Conservation (phyloP, 2,329 filamentous ascomycete species). For the Colletotrichum noveboracense region DNA sequence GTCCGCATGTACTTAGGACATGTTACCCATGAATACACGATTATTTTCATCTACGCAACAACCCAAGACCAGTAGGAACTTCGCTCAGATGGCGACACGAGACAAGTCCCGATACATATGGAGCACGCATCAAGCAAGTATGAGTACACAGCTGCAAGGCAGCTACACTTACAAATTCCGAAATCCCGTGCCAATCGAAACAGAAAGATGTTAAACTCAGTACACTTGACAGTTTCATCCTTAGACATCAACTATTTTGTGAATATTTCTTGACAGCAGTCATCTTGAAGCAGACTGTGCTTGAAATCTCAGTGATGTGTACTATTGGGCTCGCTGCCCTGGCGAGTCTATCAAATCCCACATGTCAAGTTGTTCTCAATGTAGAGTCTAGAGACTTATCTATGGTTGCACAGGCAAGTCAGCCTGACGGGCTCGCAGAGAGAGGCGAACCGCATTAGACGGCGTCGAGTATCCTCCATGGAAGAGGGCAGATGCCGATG, state of each 20-base stretch:
- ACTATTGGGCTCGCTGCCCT: not conserved
- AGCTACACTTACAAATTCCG: not conserved
- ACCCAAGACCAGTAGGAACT: not conserved
- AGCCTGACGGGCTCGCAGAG: not conserved
- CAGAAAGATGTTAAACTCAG: not conserved
- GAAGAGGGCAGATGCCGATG: not conserved
- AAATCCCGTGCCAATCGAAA: not conserved
- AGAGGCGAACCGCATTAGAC: not conserved
- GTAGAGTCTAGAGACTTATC: not conserved
- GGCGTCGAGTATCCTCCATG: not conserved
- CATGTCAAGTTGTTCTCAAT: not conserved
- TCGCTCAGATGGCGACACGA: not conserved
- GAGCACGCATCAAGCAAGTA: not conserved
- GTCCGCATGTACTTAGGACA: not conserved
- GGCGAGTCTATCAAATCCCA: not conserved
- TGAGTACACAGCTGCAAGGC: not conserved
- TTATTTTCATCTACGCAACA: not conserved
- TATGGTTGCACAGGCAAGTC: not conserved
- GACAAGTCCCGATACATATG: not conserved
- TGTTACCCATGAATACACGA: not conserved
- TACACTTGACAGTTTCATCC: not conserved
- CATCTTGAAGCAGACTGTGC: not conserved
- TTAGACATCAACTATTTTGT: not conserved
- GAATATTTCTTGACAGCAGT: not conserved
- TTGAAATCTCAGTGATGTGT: not conserved